These are phyloP conservation scores for Kazachstania sp. DNA, from an alignment of 1,139 yeast genomes.

Conservation along the genomic window DNA sequence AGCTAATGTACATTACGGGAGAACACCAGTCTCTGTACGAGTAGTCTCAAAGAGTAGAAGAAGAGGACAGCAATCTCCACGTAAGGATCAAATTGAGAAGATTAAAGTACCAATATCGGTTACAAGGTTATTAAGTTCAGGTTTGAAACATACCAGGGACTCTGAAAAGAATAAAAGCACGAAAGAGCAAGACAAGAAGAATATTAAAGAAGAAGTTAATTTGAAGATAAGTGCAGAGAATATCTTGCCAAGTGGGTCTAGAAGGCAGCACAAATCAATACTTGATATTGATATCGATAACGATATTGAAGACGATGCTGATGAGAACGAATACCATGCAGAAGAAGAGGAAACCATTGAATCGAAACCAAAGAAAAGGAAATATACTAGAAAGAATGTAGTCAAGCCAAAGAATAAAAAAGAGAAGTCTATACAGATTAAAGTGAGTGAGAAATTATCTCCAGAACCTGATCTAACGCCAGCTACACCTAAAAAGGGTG, in stretches of 20 bases:
- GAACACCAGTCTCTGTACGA: neutral
- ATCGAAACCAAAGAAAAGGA: neutral
- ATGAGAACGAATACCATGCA: neutral
- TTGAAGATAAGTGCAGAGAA: slow-evolving; percentile 6
- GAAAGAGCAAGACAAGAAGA: neutral
- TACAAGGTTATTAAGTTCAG: neutral
- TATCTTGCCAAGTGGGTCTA: slow-evolving; percentile 6
- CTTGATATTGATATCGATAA: neutral
- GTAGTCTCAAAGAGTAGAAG: neutral
- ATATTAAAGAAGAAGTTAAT: neutral
- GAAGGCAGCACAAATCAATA: neutral
- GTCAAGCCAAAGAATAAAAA: no score
- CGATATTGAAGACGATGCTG: slow-evolving; percentile 2
- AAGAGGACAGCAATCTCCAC: slow-evolving; percentile 3
- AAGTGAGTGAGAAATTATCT: neutral
- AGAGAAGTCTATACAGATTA: no score
- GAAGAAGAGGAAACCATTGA: slow-evolving; percentile 1
- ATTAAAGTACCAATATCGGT: neutral
- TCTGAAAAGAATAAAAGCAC: no score
- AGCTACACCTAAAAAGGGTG: slow-evolving; percentile 19
- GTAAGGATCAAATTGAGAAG: slow-evolving; percentile 1
- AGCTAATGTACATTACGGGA: neutral
- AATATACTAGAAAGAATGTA: neutral
- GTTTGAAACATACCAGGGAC: no score
- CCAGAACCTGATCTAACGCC: neutral